These are phyloP conservation scores for Bretziella fagacearum DNA, from an alignment of 2,329 filamentous ascomycete genomes.

Conservation along the genomic window DNA sequence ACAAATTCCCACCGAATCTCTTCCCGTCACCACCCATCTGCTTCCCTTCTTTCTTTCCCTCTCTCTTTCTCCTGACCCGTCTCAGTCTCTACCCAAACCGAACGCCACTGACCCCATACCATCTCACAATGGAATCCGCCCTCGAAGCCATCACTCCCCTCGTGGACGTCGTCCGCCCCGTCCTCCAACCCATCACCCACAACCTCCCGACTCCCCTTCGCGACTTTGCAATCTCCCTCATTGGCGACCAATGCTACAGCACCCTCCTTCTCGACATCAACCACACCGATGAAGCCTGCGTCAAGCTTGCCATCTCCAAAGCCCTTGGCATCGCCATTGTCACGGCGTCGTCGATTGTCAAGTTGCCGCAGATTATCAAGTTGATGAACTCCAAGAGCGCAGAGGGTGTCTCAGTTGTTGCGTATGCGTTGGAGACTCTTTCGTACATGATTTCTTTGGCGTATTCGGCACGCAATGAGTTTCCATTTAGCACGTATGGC, in stretches of 20 bases:
- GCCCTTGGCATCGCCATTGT: conserved; percentile 88
- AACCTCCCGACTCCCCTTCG: conserved; percentile 58
- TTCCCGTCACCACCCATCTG: background rate
- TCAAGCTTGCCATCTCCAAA: conserved; percentile 84
- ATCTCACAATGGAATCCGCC: background rate
- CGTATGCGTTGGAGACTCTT: conserved; percentile 80
- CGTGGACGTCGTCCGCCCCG: conserved; percentile 46
- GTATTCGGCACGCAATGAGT: conserved; percentile 80
- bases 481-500: conserved; percentile 92
- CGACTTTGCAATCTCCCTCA: conserved; percentile 58
- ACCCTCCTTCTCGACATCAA: conserved; percentile 74
- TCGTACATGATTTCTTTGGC: conserved; percentile 77
- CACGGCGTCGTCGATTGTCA: conserved; percentile 75
- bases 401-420: conserved; percentile 71
- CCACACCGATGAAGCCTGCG: conserved; percentile 55
- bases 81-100: background rate
- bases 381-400: conserved; percentile 66
- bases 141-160: conserved; percentile 16
- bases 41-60: background rate
- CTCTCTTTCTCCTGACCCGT: background rate
- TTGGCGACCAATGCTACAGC: conserved; percentile 73
- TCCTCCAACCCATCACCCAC: conserved; percentile 52
- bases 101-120: background rate
- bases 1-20: background rate
- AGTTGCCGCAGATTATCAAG: conserved; percentile 93